phyloP scores from a whole-genome alignment of 2,329 filamentous ascomycete genomes.

The Xylariaceae sp. region DNA sequence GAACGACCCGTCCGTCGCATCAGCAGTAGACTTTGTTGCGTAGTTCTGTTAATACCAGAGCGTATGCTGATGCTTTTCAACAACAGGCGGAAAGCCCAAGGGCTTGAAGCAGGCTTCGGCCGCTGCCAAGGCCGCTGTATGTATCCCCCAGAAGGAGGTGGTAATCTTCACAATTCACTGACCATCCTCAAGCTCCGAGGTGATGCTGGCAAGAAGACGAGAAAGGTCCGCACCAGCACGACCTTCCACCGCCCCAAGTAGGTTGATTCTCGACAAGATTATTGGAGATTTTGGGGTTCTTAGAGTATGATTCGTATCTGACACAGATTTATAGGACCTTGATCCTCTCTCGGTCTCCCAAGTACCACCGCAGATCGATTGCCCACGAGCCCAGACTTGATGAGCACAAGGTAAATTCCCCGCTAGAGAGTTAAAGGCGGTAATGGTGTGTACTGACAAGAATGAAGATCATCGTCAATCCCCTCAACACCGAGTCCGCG shows the following conservation, averaged over 20 bases:
- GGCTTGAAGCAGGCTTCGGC: conserved; percentile 86
- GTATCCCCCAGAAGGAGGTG: conserved; percentile 61
- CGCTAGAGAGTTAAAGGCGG: neutral
- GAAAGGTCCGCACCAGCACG: conserved; percentile 90
- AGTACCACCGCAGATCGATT: conserved; percentile 89
- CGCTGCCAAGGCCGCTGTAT: conserved; percentile 92
- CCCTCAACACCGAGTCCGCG: conserved; percentile 98
- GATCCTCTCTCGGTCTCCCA: conserved; percentile 25
- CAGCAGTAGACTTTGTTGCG: conserved; percentile 79
- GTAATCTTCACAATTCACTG: conserved; percentile 3
- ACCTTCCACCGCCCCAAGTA: conserved; percentile 94
- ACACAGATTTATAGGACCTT: conserved; percentile 19
- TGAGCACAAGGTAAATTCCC: conserved; percentile 73
- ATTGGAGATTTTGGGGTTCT: neutral
- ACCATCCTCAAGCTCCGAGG: conserved; percentile 37
- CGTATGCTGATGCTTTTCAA: conserved; percentile 72
- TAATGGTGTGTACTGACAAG: neutral
- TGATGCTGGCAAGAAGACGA: conserved; percentile 77
- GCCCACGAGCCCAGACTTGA: conserved; percentile 90
- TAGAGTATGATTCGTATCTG: conserved; percentile 5
- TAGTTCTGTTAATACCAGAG: conserved; percentile 67
- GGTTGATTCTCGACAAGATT: conserved; percentile 57
- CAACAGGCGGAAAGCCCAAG: conserved; percentile 64
- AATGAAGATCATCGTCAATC: conserved; percentile 82
- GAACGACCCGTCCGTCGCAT: conserved; percentile 54